Base-by-base conservation (phyloP, 805 yeast genomes). In the Wickerhamiella azyma region DNA sequence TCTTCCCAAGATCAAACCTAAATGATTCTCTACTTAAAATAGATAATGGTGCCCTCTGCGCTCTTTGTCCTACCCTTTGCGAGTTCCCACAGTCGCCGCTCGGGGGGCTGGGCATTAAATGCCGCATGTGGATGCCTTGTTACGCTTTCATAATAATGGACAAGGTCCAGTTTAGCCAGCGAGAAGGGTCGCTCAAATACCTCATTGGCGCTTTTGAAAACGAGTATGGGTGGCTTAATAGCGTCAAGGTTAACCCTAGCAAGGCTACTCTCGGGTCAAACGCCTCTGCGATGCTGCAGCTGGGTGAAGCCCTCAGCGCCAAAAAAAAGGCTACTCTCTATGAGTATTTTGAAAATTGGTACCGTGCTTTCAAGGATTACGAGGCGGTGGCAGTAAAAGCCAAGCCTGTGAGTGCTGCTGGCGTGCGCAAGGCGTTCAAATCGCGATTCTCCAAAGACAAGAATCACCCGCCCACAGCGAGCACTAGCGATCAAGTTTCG, bases 301-400 rank as follows among this genome's bases (percentile, higher is more conserved):
- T 49, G 14, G 52, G 52, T 26, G 52, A 49, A 37, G 50, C 52
- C 16, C 46, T 49, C 13, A 39, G 48, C 5, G 30, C 46, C 13
- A 41, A 42, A 43, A 40, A 41, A 14, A 41, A 39, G 37, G 44
- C 41, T 29, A 46, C 48, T 18, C 45, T 46, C n/a, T 26, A 18
- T 18, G 48, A 46, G 29, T 46, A 46, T 33, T 46, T 46, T 37
- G 48, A 46, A 14, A 36, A 19, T 11, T 46, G 48, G 48, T 46
- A 46, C 39, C 19, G 32, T 2, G 43, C 48, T 2, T 46, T 46
- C 38, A 46, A 46, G 41, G 45, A 46, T 11, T 46, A 29, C 35
- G 48, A 46, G 36, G 13, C 24, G n/a, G 41, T 39, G 9, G 18
- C 21, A 2, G n/a, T 35, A 21, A 42, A 38, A 24, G 11, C 26